These are phyloP conservation scores for Aspergillus alliaceus DNA, from an alignment of 2,329 filamentous ascomycete species.

Conservation along the genomic window DNA sequence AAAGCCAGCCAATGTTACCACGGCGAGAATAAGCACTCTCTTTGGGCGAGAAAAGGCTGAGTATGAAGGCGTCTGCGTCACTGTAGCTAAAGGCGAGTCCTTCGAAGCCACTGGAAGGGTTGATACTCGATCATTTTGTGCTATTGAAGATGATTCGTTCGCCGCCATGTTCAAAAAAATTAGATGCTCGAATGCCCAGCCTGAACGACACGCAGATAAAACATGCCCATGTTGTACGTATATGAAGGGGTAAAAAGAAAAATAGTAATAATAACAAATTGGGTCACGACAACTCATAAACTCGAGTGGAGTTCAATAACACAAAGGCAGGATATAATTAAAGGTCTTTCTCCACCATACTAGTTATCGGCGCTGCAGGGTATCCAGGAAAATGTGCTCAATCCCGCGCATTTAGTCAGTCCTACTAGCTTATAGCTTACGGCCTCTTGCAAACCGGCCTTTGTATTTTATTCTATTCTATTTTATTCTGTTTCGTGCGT, in stretches of 20 bases:
- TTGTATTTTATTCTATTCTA: no score
- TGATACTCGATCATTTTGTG: neutral
- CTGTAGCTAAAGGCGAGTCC: neutral
- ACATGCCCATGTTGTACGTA: neutral
- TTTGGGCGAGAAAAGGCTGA: constrained; percentile 39
- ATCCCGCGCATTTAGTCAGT: neutral
- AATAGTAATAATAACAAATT: neutral
- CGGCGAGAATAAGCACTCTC: constrained; percentile 38
- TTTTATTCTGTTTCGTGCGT: neutral
- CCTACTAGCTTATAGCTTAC: neutral
- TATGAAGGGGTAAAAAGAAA: neutral
- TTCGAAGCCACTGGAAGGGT: no score
- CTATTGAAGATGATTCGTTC: neutral
- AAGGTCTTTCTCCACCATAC: neutral
- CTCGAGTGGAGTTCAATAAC: neutral
- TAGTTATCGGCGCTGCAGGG: no score
- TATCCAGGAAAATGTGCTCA: neutral
- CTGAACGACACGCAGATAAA: neutral
- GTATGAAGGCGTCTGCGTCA: constrained; percentile 25
- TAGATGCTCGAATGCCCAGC: neutral
- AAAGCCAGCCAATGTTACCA: constrained; percentile 45
- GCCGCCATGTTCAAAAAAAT: neutral
- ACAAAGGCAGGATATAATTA: neutral
- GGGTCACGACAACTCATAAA: neutral
- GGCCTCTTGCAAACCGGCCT: no score